Evolutionary conservation across 2,329 filamentous ascomycete genomes (phyloP).

Genomic region (Talaromyces islandicus): DNA sequence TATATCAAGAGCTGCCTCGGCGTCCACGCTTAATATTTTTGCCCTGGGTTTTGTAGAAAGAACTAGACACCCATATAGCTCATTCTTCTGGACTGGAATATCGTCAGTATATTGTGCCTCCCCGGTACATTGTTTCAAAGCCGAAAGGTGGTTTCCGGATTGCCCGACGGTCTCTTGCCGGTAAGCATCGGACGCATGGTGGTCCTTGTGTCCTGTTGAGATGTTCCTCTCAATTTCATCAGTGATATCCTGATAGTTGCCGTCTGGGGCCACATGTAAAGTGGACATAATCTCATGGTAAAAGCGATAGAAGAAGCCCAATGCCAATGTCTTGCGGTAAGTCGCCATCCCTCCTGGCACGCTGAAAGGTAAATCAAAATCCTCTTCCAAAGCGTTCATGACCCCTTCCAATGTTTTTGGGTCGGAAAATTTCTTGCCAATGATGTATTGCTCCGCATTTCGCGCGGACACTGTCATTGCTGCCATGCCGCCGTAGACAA

Average conservation of each 20-base stretch:
- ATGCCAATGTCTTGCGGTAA: conserved; percentile 81
- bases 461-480: conserved; percentile 84
- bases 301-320: conserved; percentile 95
- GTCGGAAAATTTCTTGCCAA: conserved; percentile 74
- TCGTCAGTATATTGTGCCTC: conserved; percentile 97
- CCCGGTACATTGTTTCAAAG: conserved; percentile 87
- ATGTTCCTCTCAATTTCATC: conserved; percentile 80
- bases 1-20: conserved; percentile 68
- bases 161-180: conserved; percentile 78
- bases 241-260: conserved; percentile 67
- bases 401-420: conserved; percentile 78
- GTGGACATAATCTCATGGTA: conserved; percentile 78
- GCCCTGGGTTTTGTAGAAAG: conserved; percentile 85
- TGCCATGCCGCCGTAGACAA: conserved; percentile 95
- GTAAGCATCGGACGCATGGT: conserved; percentile 68
- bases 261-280: conserved; percentile 41
- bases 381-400: conserved; percentile 81
- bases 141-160: conserved; percentile 79
- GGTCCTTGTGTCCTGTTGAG: conserved; percentile 73
- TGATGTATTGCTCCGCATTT: conserved; percentile 65
- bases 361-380: conserved; percentile 83
- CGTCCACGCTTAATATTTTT: conserved; percentile 72
- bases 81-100: conserved; percentile 78
- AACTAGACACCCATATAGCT: conserved; percentile 81
- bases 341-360: conserved; percentile 98